Evolutionary conservation across 257 asterid species (phyloP).

Genomic region (Misopates orontium): DNA sequence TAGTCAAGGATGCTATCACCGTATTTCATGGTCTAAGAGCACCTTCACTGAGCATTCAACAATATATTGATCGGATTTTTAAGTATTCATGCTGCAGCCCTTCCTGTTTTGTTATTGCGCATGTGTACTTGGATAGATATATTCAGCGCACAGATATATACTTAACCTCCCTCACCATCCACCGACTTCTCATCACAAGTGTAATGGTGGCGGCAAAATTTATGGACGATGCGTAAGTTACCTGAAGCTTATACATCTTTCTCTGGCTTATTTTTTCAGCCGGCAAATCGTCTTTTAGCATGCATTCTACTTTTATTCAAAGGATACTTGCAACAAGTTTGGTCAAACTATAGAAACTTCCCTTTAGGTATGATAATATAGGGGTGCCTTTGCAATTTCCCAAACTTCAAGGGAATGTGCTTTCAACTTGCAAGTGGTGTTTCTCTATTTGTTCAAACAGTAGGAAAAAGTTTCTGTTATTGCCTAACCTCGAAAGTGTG

Average conservation of each 20-base stretch:
- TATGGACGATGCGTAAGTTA: conserved; percentile 90
- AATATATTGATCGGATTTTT: conserved; percentile 75
- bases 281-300: not conserved
- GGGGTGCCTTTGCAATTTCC: too few relatives aligned
- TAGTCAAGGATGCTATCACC: conserved; percentile 54
- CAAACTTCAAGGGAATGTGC: too few relatives aligned
- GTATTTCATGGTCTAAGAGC: conserved; percentile 81
- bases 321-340: not conserved
- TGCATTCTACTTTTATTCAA: not conserved
- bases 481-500: too few relatives aligned
- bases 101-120: conserved; percentile 80
- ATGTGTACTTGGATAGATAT: conserved; percentile 69
- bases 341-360: not conserved
- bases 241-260: not conserved
- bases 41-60: conserved; percentile 69
- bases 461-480: not conserved
- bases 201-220: conserved; percentile 94
- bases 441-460: not conserved
- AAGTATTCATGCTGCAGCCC: conserved; percentile 94
- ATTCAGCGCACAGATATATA: conserved; percentile 45
- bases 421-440: too few relatives aligned
- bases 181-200: conserved; percentile 82
- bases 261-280: not conserved
- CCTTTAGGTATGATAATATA: not conserved
- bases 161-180: conserved; percentile 74